phyloP scores from a whole-genome alignment of 148 eudicot species.

The Oxyria digyna region DNA sequence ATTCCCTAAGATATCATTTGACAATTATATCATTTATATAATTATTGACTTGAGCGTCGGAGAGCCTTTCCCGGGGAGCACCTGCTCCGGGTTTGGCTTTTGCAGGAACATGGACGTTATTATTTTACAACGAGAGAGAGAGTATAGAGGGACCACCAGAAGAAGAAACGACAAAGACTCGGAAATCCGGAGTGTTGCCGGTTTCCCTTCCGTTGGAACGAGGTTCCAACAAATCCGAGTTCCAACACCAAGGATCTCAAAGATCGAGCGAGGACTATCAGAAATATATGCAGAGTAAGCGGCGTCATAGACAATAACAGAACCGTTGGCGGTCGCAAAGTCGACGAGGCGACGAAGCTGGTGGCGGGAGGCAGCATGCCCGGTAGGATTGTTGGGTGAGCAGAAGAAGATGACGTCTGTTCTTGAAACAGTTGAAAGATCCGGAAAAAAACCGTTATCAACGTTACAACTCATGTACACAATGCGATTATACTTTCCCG shows the following conservation, averaged over 20 bases:
- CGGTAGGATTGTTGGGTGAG: constrained; percentile 86
- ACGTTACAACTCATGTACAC: constrained; percentile 55
- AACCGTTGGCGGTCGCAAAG: constrained; percentile 55
- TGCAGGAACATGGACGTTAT: no score
- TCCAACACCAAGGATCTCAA: constrained; percentile 61
- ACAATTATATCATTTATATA: no score
- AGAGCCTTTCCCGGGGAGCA: no score
- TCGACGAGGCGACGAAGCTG: constrained; percentile 53
- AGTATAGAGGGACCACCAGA: no score
- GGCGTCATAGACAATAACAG: constrained; percentile 64
- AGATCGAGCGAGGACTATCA: constrained; percentile 52
- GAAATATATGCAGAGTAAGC: constrained; percentile 58
- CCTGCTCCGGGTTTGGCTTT: no score
- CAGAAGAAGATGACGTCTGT: constrained; percentile 80
- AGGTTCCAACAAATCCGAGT: no score
- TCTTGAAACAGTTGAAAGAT: constrained; percentile 31
- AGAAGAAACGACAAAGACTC: no score
- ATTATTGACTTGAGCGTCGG: no score
- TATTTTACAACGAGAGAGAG: no score
- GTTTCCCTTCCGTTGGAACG: no score
- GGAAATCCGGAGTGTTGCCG: no score
- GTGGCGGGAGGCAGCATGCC: constrained; percentile 53
- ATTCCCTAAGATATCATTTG: no score
- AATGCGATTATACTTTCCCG: constrained; percentile 42
- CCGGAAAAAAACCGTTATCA: constrained; percentile 51